Percentiles rank a stretch among this genome's conserved stretches.
These are phyloP conservation scores for Apophysomyces trapeziformis DNA, from an alignment of 371 early-diverging fungal species.

Conservation along the genomic window DNA sequence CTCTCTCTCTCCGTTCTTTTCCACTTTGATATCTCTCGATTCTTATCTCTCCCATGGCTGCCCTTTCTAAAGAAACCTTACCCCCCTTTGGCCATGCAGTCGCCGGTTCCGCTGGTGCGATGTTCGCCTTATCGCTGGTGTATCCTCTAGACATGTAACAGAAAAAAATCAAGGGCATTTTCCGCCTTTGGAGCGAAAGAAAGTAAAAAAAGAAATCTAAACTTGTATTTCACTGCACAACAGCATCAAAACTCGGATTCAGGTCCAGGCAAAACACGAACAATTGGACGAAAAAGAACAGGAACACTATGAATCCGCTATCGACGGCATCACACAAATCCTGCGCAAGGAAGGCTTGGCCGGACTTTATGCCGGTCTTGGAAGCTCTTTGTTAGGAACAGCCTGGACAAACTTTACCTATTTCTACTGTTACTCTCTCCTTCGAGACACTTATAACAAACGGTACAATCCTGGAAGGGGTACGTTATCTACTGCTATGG, in stretches of 20 bases:
- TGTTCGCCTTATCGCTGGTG: conserved; percentile 85
- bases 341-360: conserved; percentile 81
- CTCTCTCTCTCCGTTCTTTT: conserved; percentile 19
- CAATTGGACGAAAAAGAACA: conserved; percentile 38
- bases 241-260: conserved; percentile 93
- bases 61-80: conserved; percentile 59
- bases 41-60: conserved; percentile 40
- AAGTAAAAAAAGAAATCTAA: conserved; percentile 5
- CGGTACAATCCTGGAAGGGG: conserved; percentile 32
- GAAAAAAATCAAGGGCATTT: conserved; percentile 10
- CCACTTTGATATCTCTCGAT: conserved; percentile 14
- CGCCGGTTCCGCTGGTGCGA: conserved; percentile 91
- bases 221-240: not conserved
- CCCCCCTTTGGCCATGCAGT: conserved; percentile 92
- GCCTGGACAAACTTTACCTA: conserved; percentile 91
- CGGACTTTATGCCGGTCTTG: conserved; percentile 93
- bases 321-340: conserved; percentile 86
- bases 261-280: conserved; percentile 78
- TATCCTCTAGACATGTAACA: conserved; percentile 96
- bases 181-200: conserved; percentile 6
- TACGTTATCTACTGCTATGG: conserved; percentile 71
- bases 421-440: conserved; percentile 90
- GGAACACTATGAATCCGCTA: conserved; percentile 66
- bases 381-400: conserved; percentile 86
- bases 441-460: conserved; percentile 67